These are phyloP conservation scores for Pyrenophora teres DNA, from an alignment of 2,329 filamentous ascomycete genomes.

Conservation along the genomic window DNA sequence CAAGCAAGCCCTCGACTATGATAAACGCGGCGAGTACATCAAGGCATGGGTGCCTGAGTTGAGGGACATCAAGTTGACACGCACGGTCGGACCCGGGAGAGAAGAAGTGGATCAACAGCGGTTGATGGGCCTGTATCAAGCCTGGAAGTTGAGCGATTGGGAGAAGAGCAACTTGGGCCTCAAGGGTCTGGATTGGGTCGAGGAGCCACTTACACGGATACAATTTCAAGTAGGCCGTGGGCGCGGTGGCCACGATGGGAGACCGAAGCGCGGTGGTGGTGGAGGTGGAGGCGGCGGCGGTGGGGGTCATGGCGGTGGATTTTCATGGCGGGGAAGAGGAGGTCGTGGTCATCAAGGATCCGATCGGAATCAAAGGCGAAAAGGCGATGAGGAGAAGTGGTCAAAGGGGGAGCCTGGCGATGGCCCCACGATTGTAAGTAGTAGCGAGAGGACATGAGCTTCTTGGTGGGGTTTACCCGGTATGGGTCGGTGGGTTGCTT, in stretches of 20 bases:
- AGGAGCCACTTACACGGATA: slow-evolving; percentile 57
- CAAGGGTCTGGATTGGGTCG: slow-evolving; percentile 65
- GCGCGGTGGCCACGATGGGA: slow-evolving; percentile 15
- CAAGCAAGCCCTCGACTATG: slow-evolving; percentile 80
- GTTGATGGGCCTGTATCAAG: slow-evolving; percentile 68
- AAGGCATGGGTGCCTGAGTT: slow-evolving; percentile 75
- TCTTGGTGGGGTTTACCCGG: not conserved
- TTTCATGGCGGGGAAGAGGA: slow-evolving; percentile 22
- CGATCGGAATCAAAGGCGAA: slow-evolving; percentile 15
- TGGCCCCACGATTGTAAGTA: slow-evolving; percentile 23
- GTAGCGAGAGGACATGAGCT: slow-evolving; percentile 3
- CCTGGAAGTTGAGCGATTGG: slow-evolving; percentile 66
- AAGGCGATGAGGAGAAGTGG: slow-evolving; percentile 14
- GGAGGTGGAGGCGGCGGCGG: slow-evolving; percentile 14
- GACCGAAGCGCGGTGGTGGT: slow-evolving; percentile 15
- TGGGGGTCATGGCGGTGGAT: not conserved
- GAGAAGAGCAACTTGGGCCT: slow-evolving; percentile 64
- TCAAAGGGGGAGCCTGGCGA: slow-evolving; percentile 8
- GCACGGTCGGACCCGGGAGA: slow-evolving; percentile 19
- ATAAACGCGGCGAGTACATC: slow-evolving; percentile 70
- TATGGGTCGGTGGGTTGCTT: too few relatives aligned
- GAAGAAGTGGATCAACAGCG: slow-evolving; percentile 46
- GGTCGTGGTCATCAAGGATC: slow-evolving; percentile 2
- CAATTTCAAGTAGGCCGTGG: slow-evolving; percentile 45
- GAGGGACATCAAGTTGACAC: slow-evolving; percentile 52